These are phyloP conservation scores for Termitomyces bulborhizus DNA, from an alignment of 768 basidiomycete genomes.

Conservation along the genomic window DNA sequence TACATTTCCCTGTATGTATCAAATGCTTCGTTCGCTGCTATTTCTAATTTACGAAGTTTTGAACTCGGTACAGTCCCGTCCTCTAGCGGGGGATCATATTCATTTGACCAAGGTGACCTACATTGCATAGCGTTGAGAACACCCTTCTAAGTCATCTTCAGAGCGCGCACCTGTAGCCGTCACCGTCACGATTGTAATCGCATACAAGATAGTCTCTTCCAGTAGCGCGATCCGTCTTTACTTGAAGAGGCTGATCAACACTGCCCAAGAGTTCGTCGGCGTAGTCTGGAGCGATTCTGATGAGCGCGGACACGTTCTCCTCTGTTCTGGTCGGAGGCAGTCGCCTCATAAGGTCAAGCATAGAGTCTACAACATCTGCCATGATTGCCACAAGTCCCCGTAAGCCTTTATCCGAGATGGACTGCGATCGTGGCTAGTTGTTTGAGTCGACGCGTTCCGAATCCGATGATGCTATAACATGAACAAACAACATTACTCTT, in stretches of 20 bases:
- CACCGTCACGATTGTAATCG: constrained; percentile 90
- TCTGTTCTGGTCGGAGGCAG: constrained; percentile 89
- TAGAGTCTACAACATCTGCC: constrained; percentile 81
- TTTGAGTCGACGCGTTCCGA: not conserved
- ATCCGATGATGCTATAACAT: not conserved
- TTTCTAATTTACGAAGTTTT: constrained; percentile 86
- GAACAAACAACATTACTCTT: not conserved
- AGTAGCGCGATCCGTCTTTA: constrained; percentile 71
- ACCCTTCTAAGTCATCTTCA: not conserved
- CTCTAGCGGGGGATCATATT: constrained; percentile 85
- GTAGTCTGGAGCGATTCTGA: constrained; percentile 83
- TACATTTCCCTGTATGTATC: constrained; percentile 96
- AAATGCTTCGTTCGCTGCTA: constrained; percentile 92
- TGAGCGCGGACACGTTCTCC: constrained; percentile 79
- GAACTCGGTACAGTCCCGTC: constrained; percentile 84
- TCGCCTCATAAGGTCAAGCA: constrained; percentile 93
- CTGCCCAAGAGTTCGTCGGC: constrained; percentile 93
- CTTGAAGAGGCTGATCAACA: constrained; percentile 89
- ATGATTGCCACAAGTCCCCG: constrained; percentile 28
- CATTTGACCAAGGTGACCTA: constrained; percentile 98
- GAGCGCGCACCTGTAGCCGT: constrained; percentile 69
- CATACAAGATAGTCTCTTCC: constrained; percentile 91
- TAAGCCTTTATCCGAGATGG: not conserved
- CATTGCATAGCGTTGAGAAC: not conserved
- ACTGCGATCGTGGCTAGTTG: not conserved